Base-by-base conservation (phyloP, 2,329 filamentous ascomycete species). In the Fusarium sarcochroum region DNA sequence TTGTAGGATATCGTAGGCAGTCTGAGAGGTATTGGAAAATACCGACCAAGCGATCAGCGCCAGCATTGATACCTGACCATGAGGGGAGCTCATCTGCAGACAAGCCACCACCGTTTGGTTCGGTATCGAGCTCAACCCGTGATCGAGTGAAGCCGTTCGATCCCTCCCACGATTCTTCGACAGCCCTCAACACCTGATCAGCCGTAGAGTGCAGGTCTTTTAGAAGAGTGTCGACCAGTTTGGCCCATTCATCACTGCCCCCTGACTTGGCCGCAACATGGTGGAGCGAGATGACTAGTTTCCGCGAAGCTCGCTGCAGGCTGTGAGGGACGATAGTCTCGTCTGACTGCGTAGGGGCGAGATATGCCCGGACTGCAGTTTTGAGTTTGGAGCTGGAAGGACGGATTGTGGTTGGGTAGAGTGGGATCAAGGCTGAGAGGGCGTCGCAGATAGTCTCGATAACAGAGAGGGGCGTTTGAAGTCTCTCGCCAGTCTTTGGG, bases 121-220 rank as follows among this genome's bases (percentile, higher is more conserved):
- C 83, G 7, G 77, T 76, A 18, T 86, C 83, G 14, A 83, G 77
- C 54, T 84, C 80, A 34, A 85, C 78, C 5, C 72, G 71, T 50
- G 84, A 77, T 42, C 78, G 76, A 11, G 75, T 75, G 66, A 86
- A 85, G 6, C 84, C 86, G 32, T 86, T 82, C 4, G 85, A 84
- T 1, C 93, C 89, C 71, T 94, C 89, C 91, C 93, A 96, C 40
- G 93, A 91, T 76, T 98, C 94, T 13, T 91, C 80, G 1, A 97
- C 86, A 11, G 90, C 89, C 48, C 94, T 89, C 74, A 97, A 92
- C 1, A 97, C 85, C 67, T 90, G 87, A 73, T 97, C 91, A 41
- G 91, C 89, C 2, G 92, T 91, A 23, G 81, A 79, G 73, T 98
- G 94, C 17, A 90, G 85, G 37, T 88, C 85, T 37, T 85, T 84